Conservation (phyloP, 1,284 basidiomycete species). For the Marasmius fiardii region DNA sequence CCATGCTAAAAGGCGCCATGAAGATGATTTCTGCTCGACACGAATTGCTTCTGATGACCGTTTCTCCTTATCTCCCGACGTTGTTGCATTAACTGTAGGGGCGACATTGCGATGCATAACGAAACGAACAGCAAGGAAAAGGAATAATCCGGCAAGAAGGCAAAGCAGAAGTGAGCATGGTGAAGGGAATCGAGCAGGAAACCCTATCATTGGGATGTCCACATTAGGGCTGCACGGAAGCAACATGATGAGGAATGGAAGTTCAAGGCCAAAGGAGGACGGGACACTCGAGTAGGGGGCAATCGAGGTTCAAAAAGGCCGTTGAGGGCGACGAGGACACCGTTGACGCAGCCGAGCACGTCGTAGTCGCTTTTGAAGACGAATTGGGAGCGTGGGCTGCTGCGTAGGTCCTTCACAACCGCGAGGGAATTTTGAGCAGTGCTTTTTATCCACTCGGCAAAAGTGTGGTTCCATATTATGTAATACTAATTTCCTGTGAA, state of each 20-base stretch:
- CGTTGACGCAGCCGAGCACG: slow-evolving; percentile 6
- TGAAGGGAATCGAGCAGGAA: slow-evolving; percentile 9
- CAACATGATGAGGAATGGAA: slow-evolving; percentile 9
- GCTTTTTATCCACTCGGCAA: slow-evolving; percentile 4
- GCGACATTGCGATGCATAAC: background rate
- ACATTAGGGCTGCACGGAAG: slow-evolving; percentile 12
- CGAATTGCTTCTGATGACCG: slow-evolving; percentile 1
- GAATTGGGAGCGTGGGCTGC: slow-evolving; percentile 1
- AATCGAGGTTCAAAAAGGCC: background rate
- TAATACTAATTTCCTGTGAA: background rate
- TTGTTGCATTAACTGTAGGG: background rate
- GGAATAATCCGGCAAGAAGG: background rate
- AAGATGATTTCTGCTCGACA: slow-evolving; percentile 19
- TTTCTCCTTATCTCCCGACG: slow-evolving; percentile 6
- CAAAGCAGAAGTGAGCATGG: slow-evolving; percentile 7
- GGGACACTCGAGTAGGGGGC: background rate
- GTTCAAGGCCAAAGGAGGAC: background rate
- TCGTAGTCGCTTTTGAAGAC: slow-evolving; percentile 5
- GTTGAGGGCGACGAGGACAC: slow-evolving; percentile 1
- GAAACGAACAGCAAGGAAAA: slow-evolving; percentile 5
- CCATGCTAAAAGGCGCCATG: slow-evolving; percentile 32
- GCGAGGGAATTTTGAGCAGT: background rate
- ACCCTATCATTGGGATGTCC: slow-evolving; percentile 10
- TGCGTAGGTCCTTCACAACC: background rate
- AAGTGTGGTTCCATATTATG: background rate